Percentiles rank a stretch among this genome's conserved stretches.
These are phyloP conservation scores for Bipolaris oryzae DNA, from an alignment of 2,329 filamentous ascomycete species.

Conservation along the genomic window DNA sequence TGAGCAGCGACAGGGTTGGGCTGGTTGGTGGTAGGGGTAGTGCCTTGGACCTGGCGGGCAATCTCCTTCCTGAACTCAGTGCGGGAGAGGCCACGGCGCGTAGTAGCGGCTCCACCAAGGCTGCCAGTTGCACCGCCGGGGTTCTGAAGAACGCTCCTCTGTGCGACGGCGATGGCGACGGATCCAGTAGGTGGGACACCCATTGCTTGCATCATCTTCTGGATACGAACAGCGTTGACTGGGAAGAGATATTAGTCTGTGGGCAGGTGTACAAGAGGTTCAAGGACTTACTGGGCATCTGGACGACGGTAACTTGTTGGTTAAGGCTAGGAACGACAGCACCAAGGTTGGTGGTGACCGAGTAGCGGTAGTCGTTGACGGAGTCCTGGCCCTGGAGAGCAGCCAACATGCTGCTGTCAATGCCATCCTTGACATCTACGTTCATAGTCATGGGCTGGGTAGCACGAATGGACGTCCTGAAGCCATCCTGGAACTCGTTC, in stretches of 20 bases:
- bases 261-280: background rate
- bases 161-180: constrained; percentile 45
- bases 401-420: constrained; percentile 43
- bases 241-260: constrained; percentile 16
- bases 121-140: constrained; percentile 45
- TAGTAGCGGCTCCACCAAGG: constrained; percentile 31
- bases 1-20: constrained; percentile 41
- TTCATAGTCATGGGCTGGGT: constrained; percentile 47
- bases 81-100: constrained; percentile 30
- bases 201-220: constrained; percentile 45
- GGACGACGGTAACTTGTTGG: constrained; percentile 45
- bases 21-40: constrained; percentile 37
- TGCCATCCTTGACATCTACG: constrained; percentile 44
- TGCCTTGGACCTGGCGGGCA: constrained; percentile 31
- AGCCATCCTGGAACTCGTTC: constrained; percentile 48
- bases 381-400: constrained; percentile 37
- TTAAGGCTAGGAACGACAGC: constrained; percentile 44
- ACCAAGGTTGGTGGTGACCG: constrained; percentile 42
- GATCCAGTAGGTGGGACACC: constrained; percentile 40
- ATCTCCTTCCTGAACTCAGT: constrained; percentile 32
- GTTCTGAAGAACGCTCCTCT: constrained; percentile 45
- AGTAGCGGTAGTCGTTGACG: constrained; percentile 48
- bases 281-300: constrained; percentile 43
- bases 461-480: constrained; percentile 45
- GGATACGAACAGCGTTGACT: constrained; percentile 46